Evolutionary conservation across 75 land plant species (phyloP), one percentile per base, ranked within the genome.

Genomic region (Azolla pinnata): DNA sequence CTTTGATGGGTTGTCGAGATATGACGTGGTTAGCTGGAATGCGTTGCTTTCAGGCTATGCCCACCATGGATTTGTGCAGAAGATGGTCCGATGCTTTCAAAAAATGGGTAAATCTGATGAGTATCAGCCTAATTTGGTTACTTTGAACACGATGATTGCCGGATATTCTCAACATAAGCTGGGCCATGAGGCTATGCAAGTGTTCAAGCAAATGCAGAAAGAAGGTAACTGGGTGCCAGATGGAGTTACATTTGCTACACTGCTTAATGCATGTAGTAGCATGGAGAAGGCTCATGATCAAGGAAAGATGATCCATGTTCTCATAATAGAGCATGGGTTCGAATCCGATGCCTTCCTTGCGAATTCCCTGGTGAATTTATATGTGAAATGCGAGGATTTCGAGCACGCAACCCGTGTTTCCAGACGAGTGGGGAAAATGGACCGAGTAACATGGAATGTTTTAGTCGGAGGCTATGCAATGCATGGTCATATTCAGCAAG

Each of bases 11-110:
- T 77, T 84, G 33, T 26, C 28, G 0, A 44, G 29, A 10, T 71
- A 66, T 31, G 78, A 70, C 59, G 38, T 78, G 34, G 68, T 81
- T 25, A 67, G 79, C 14, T 84, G 87, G 84, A 84, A 81, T 60
- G 59, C 73, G 0, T 65, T 84, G 78, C 34, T 84, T 48, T 58
- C 67, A 32, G 87, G 68, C 8, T 78, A 67, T 56, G 78, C 73
- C 12, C 26, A 63, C 27, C 70, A 77, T 48, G 87, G 87, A 4
- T 10, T 27, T 18, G 54, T 62, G n/a, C 20, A 20, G 2, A 61
- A 59, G 42, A 60, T 19, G 0, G 16, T 54, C 2, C 26, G 2
- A 23, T 24, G 53, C 25, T 64, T 55, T 33, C 28, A 31, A 1
- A 26, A 34, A 34, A 64, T 64, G 66, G n/a, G n/a, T n/a, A n/a